Conservation (phyloP, 805 yeast species). For the Isabelozyma gotoi region DNA sequence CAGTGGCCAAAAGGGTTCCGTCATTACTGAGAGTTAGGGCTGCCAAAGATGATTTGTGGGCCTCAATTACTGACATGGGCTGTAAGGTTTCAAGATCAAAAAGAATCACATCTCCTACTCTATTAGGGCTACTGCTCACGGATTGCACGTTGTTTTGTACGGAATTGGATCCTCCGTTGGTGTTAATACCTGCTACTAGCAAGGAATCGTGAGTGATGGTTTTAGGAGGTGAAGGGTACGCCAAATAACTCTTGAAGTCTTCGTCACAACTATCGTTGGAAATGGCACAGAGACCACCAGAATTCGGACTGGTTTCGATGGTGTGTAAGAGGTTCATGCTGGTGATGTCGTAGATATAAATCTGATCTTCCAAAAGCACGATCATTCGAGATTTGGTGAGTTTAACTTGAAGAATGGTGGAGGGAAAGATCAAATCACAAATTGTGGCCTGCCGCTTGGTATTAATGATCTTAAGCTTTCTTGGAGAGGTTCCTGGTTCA, state of each 20-base stretch:
- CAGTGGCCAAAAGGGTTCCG: conserved; percentile 82
- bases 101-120: conserved; percentile 71
- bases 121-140: conserved; percentile 40
- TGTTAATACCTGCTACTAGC: conserved; percentile 38
- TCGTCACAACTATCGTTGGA: conserved; percentile 36
- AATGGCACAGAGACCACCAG: conserved; percentile 59
- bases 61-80: conserved; percentile 80
- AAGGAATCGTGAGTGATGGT: conserved; percentile 43
- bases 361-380: conserved; percentile 43
- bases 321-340: conserved; percentile 44
- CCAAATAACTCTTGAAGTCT: conserved; percentile 52
- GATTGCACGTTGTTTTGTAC: conserved; percentile 39
- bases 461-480: conserved; percentile 79
- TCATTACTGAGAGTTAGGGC: conserved; percentile 66
- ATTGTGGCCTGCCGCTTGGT: conserved; percentile 61
- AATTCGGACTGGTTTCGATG: conserved; percentile 43
- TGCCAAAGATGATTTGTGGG: conserved; percentile 79
- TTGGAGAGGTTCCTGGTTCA: conserved; percentile 69
- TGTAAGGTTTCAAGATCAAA: conserved; percentile 74
- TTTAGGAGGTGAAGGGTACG: conserved; percentile 78
- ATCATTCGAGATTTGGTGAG: conserved; percentile 32
- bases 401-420: conserved; percentile 39
- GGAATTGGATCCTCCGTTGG: conserved; percentile 41
- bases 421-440: conserved; percentile 44
- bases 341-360: conserved; percentile 40